Conservation (phyloP, 306 rosid species). For the Potentilla sterilis region DNA sequence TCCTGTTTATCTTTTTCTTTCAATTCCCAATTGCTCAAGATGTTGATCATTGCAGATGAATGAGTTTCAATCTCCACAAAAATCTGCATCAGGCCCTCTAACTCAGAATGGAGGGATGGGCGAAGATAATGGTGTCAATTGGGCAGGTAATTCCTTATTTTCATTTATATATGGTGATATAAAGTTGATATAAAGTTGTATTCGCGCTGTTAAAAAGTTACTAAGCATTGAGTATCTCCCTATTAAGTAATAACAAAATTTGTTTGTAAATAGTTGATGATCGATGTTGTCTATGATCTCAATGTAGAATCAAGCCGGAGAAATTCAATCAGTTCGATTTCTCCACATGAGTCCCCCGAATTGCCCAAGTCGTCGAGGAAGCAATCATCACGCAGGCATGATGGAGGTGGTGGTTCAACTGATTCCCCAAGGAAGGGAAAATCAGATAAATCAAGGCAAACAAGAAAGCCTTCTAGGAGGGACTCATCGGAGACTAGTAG, state of each 20-base stretch:
- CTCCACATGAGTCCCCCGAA: conserved; percentile 39
- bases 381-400: conserved; percentile 25
- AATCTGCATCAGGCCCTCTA: conserved; percentile 37
- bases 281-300: not conserved
- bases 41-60: conserved; percentile 53
- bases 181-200: too few relatives aligned
- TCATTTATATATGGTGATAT: not conserved
- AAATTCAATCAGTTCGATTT: conserved; percentile 17
- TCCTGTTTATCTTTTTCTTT: not conserved
- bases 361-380: conserved; percentile 44
- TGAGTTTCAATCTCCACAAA: conserved; percentile 43
- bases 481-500: conserved; percentile 32
- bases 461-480: conserved; percentile 46
- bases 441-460: conserved; percentile 51
- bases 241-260: not conserved
- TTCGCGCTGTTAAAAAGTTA: not conserved
- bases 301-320: conserved; percentile 33
- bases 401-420: conserved; percentile 8
- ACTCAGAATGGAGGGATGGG: conserved; percentile 23
- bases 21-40: not conserved
- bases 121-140: conserved; percentile 17
- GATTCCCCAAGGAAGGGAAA: conserved; percentile 57
- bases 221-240: not conserved
- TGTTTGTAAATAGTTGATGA: not conserved
- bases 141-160: conserved; percentile 27